Base-by-base conservation (phyloP, 2,329 filamentous ascomycete species). In the Aureobasidium leucospermi region DNA sequence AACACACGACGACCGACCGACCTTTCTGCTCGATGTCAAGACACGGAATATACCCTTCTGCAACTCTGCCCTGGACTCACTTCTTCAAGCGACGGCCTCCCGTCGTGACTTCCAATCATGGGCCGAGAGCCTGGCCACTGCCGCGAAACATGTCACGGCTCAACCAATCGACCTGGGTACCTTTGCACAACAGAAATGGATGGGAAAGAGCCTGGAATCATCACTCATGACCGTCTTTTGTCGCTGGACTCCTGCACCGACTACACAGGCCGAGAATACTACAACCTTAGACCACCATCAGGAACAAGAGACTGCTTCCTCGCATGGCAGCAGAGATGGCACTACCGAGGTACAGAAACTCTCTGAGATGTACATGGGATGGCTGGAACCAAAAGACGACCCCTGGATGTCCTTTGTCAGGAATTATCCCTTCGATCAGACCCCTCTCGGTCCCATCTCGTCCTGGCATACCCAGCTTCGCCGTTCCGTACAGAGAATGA, bases 401-500 rank as follows among this genome's bases (percentile, higher is more conserved):
- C 48, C 58, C 3, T 59, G 58, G 58, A 53, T 53, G 19, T 43
- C 36, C 34, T 66, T 64, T 39, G 58, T 70, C 16, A 63, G 64
- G 15, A 62, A 59, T 36, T 64, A 67, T 43, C 63, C 68, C 58
- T 72, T 68, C 66, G 58, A 63, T 3, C 57, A 63, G 11, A 71
- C 68, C 2, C 31, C 46, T 7, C 16, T 71, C 9, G 70, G 70
- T 0, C 63, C 65, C 1, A 70, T 72, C 60, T 48, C 63, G 1
- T 42, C 46, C 4, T 72, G 70, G 70, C 60, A 64, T 9, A 36
- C 62, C 3, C 45, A 62, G 5, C 60, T 72, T 34, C 63, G 69
- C 5, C 49, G 64, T 7, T 61, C 63, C 19, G 62, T 68, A 1
- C 38, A 68, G 6, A 58, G 62, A 5, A 67, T 70, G n/a, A 70